Evolutionary conservation across 495 filamentous ascomycete species (phyloP), one percentile per base, ranked within the genome.

Genomic region (Parmelia sp.): DNA sequence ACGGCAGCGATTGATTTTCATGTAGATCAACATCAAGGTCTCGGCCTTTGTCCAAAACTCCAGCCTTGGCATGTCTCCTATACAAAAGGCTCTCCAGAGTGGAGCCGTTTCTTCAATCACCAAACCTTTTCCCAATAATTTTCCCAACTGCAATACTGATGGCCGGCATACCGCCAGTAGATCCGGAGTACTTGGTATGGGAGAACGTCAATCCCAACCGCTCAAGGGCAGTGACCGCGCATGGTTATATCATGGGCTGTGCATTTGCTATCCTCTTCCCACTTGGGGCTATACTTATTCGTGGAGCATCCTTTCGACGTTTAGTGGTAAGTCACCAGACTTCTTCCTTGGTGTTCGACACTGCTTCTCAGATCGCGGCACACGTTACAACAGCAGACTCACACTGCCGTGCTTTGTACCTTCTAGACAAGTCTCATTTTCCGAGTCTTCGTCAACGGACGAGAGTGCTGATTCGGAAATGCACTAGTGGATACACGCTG

Each of bases 401-500:
- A 17, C 15, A 23, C 29, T 29, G 44, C 47, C 23, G 6, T 17
- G 2, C 8, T 12, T 12, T 12, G 12, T 14, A 49, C n/a, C 12
- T 6, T 23, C 45, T 23, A 49, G 8, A 14, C 10, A 25, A 9
- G n/a, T 14, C 45, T 49, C n/a, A 14, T 49, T 12, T 2, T 12
- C 14, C n/a, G 2, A 49, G 12, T 19, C 27, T 31, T 5, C 25
- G 4, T 53, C 27, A 29, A 29, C 45, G 4, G 25, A 17, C 31
- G 11, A 10, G 14, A 53, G 33, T 35, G 29, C 51, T 55, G 19
- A 55, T 17, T 12, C 3, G 0, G 7, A 9, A 21, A 33, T 23
- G 7, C 21, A 29, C 7, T 7, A 55, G 51, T 64, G 65, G 35
- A 60, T 88, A 6, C 89, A 92, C 72, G 84, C 76, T 2, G 73